Conservation (phyloP, 2,329 filamentous ascomycete species). For the Sporothrix inflata region DNA sequence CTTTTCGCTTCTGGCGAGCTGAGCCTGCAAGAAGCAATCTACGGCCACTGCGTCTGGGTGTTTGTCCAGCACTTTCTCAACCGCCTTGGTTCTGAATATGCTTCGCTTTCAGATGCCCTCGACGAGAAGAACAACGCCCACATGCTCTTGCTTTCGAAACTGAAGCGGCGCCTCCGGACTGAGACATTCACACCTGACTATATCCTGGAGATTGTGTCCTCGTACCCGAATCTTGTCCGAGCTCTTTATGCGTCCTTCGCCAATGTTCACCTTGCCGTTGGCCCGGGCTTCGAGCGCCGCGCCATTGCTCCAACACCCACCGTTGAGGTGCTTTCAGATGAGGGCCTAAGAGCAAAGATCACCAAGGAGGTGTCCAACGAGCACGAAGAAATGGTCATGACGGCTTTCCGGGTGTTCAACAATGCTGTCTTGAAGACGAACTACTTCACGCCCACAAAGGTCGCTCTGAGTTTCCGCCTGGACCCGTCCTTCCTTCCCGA, state of each 20-base stretch:
- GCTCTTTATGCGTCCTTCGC: slow-evolving; percentile 91
- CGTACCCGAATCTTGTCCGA: slow-evolving; percentile 84
- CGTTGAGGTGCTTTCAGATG: slow-evolving; percentile 73
- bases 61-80: slow-evolving; percentile 99
- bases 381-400: slow-evolving; percentile 98
- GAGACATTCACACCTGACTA: slow-evolving; percentile 99
- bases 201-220: slow-evolving; percentile 94
- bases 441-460: slow-evolving; percentile 96
- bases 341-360: slow-evolving; percentile 74
- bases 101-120: slow-evolving; percentile 78
- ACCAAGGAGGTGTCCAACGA: slow-evolving; percentile 83
- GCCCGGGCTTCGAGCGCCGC: slow-evolving; percentile 54
- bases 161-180: slow-evolving; percentile 91
- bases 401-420: slow-evolving; percentile 95
- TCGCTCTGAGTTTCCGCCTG: slow-evolving; percentile 93
- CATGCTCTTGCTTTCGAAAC: slow-evolving; percentile 83
- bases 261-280: slow-evolving; percentile 71
- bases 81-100: slow-evolving; percentile 89
- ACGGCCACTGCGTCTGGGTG: slow-evolving; percentile 96
- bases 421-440: slow-evolving; percentile 93
- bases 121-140: slow-evolving; percentile 82
- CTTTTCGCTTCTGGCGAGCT: slow-evolving; percentile 85
- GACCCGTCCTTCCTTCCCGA: slow-evolving; percentile 86
- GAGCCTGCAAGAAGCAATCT: slow-evolving; percentile 94
- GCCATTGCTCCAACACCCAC: slow-evolving; percentile 59